Evolutionary conservation across 2,329 filamentous ascomycete genomes (phyloP).

Genomic region (Aphanocladium album): DNA sequence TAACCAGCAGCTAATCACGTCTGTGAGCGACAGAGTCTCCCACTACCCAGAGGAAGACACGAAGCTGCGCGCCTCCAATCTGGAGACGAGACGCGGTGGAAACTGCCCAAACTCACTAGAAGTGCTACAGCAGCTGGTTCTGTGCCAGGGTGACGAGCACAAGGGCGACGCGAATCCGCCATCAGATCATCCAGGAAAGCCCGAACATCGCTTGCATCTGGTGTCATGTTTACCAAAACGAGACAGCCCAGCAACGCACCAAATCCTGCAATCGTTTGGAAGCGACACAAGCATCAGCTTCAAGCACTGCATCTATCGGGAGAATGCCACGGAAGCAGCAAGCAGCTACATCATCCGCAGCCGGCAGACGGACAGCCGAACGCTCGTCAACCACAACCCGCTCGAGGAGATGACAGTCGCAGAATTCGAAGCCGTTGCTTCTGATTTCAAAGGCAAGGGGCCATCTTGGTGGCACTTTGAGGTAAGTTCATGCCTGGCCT

Average conservation of each 20-base stretch:
- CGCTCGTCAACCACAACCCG: slow-evolving; percentile 65
- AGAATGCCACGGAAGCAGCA: slow-evolving; percentile 50
- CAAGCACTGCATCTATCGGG: slow-evolving; percentile 54
- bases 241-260: slow-evolving; percentile 43
- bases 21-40: slow-evolving; percentile 45
- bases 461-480: slow-evolving; percentile 68
- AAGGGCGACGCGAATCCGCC: slow-evolving; percentile 12
- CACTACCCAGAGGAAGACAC: slow-evolving; percentile 65
- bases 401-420: slow-evolving; percentile 61
- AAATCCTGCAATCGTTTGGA: slow-evolving; percentile 52
- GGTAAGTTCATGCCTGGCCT: slow-evolving; percentile 33
- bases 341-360: slow-evolving; percentile 67
- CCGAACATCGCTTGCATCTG: slow-evolving; percentile 34
- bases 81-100: slow-evolving; percentile 60
- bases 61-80: slow-evolving; percentile 60
- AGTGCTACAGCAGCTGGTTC: slow-evolving; percentile 60
- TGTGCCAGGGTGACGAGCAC: not conserved
- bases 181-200: not conserved
- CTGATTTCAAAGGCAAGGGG: slow-evolving; percentile 30
- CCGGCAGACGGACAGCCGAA: slow-evolving; percentile 53
- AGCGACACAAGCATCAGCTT: slow-evolving; percentile 40
- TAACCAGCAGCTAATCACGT: not conserved
- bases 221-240: slow-evolving; percentile 50
- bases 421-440: slow-evolving; percentile 51
- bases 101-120: slow-evolving; percentile 69